Conservation (phyloP, 371 early-diverging fungal genomes). For the Conidiobolus incongruus region DNA sequence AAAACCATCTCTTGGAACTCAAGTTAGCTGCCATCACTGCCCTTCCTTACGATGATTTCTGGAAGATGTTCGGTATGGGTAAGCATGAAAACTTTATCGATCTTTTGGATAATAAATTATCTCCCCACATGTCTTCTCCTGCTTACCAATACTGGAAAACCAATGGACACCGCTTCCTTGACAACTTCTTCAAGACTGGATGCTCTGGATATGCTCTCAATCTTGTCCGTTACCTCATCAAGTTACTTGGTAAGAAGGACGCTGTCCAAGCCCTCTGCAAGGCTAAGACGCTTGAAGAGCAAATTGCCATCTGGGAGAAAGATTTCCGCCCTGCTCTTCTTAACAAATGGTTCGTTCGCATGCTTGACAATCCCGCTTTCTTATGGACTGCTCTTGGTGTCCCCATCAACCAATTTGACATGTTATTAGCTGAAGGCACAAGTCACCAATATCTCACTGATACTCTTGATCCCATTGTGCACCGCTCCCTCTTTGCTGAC, state of each 20-base stretch:
- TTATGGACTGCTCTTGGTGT: conserved; percentile 77
- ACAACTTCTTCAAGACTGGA: conserved; percentile 59
- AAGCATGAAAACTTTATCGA: conserved; percentile 26
- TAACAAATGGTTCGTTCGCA: conserved; percentile 31
- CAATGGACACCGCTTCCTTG: conserved; percentile 25
- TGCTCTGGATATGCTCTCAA: conserved; percentile 58
- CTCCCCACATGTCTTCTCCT: conserved; percentile 41
- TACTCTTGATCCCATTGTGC: conserved; percentile 57
- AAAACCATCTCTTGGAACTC: conserved; percentile 66
- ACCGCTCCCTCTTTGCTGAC: conserved; percentile 24
- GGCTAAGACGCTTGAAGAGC: conserved; percentile 29
- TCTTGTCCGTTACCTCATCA: conserved; percentile 35
- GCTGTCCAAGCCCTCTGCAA: conserved; percentile 29
- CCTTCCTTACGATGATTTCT: conserved; percentile 38
- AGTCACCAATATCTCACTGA: conserved; percentile 56
- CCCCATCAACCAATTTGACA: conserved; percentile 73
- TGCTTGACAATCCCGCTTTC: conserved; percentile 54
- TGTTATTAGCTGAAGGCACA: conserved; percentile 56
- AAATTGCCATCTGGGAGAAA: conserved; percentile 32
- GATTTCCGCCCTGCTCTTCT: conserved; percentile 33
- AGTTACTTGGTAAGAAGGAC: conserved; percentile 27
- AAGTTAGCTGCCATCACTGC: conserved; percentile 44
- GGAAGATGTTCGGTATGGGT: conserved; percentile 69
- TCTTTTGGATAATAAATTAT: conserved; percentile 36
- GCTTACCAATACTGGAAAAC: conserved; percentile 62